These are phyloP conservation scores for Capsicum pubescens DNA, from an alignment of 257 asterid species.

Conservation along the genomic window DNA sequence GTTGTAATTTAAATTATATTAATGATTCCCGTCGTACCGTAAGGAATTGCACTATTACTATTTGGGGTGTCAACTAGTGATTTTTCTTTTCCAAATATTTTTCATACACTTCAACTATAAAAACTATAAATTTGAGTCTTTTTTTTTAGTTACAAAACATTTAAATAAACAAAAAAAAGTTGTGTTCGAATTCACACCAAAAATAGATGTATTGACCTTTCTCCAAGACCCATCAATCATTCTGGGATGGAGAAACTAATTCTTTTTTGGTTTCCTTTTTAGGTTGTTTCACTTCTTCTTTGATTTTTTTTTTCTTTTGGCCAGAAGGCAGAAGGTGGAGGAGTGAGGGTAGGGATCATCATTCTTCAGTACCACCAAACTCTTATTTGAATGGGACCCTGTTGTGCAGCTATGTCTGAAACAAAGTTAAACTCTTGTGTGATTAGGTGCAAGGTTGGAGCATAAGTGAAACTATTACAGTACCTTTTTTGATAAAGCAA, in stretches of 20 bases:
- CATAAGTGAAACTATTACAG: conserved; percentile 1
- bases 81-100: background rate
- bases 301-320: conserved; percentile 5
- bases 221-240: background rate
- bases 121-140: background rate
- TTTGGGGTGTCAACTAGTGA: background rate
- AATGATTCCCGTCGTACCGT: background rate
- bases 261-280: conserved; percentile 3
- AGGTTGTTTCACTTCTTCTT: background rate
- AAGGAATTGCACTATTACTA: background rate
- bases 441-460: conserved; percentile 12
- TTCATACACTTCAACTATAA: background rate
- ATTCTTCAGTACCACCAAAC: background rate
- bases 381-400: conserved; percentile 22
- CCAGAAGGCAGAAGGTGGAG: background rate
- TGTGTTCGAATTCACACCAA: background rate
- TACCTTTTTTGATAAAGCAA: background rate
- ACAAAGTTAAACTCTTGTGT: background rate
- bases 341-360: background rate
- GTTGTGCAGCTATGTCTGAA: background rate
- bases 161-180: background rate
- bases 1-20: background rate
- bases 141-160: background rate
- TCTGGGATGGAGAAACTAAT: background rate
- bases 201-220: background rate